Percentiles rank a stretch among this genome's conserved stretches.
phyloP scores from a whole-genome alignment of 768 basidiomycete genomes.

The Suillus brevipes region DNA sequence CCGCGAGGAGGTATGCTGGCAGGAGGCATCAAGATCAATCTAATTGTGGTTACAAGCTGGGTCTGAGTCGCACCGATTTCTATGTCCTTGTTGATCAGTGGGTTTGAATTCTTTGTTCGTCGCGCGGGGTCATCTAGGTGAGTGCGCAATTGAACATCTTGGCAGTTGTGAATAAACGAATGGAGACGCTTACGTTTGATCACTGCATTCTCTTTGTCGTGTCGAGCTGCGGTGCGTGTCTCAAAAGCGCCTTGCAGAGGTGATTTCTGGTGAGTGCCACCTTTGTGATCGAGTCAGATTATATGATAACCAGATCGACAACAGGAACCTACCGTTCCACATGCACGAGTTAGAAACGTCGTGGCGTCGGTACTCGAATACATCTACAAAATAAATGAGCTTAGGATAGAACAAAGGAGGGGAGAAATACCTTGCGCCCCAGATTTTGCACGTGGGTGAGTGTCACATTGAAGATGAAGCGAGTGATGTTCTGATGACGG shows the following conservation, averaged over 20 bases:
- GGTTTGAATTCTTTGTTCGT: not conserved
- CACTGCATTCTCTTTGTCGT: constrained; percentile 2
- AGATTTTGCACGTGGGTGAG: not conserved
- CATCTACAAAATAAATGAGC: not conserved
- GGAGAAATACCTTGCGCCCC: not conserved
- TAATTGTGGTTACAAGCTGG: not conserved
- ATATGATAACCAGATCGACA: not conserved
- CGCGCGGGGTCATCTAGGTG: not conserved
- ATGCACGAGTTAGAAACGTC: not conserved
- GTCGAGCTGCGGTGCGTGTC: constrained; percentile 1
- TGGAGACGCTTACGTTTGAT: not conserved
- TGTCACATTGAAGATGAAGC: not conserved
- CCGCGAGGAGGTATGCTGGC: not conserved
- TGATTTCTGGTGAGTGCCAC: not conserved
- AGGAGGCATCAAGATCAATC: not conserved
- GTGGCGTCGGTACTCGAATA: not conserved
- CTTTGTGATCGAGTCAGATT: not conserved
- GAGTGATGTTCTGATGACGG: not conserved
- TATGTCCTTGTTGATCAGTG: not conserved
- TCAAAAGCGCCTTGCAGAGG: not conserved
- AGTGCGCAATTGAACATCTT: not conserved
- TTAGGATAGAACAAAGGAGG: too few species aligned
- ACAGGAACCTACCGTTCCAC: not conserved
- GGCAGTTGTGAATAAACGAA: not conserved
- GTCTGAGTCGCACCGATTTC: not conserved